These are phyloP conservation scores for Sinapis alba DNA, from an alignment of 441 rosid species.

Conservation along the genomic window DNA sequence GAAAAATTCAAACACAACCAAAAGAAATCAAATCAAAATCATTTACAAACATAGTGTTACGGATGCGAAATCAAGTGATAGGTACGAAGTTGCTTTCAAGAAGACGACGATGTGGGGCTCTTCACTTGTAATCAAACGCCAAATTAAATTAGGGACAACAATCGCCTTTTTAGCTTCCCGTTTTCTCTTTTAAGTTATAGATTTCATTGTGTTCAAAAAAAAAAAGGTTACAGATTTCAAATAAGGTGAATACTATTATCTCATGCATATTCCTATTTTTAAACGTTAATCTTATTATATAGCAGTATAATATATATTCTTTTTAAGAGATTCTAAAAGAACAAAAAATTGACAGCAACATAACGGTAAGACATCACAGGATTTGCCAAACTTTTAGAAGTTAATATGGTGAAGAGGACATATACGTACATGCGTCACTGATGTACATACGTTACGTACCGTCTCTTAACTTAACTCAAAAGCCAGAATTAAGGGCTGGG, in stretches of 20 bases:
- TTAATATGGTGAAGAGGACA: slow-evolving; percentile 28
- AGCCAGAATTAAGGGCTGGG: background rate
- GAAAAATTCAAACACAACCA: background rate
- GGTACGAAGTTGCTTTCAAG: slow-evolving; percentile 25
- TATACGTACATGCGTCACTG: background rate
- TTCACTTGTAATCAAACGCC: slow-evolving; percentile 14
- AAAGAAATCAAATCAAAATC: background rate
- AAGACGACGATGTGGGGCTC: slow-evolving; percentile 15
- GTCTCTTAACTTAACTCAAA: slow-evolving; percentile 15
- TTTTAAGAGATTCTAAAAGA: background rate
- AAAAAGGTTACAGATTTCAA: too few species aligned
- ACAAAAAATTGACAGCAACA: slow-evolving; percentile 3
- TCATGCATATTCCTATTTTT: background rate
- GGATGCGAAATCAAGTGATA: slow-evolving; percentile 15
- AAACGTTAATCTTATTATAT: background rate
- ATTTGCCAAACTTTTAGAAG: slow-evolving; percentile 30
- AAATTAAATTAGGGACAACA: background rate
- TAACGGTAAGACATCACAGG: background rate
- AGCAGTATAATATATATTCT: background rate
- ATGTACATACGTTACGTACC: background rate
- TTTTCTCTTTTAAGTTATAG: background rate
- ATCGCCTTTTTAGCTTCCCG: background rate
- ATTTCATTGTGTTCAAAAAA: too few species aligned
- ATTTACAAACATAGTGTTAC: slow-evolving; percentile 6
- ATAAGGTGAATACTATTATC: background rate